Base-by-base conservation (phyloP, 768 basidiomycete genomes). In the Tylopilus felleus region DNA sequence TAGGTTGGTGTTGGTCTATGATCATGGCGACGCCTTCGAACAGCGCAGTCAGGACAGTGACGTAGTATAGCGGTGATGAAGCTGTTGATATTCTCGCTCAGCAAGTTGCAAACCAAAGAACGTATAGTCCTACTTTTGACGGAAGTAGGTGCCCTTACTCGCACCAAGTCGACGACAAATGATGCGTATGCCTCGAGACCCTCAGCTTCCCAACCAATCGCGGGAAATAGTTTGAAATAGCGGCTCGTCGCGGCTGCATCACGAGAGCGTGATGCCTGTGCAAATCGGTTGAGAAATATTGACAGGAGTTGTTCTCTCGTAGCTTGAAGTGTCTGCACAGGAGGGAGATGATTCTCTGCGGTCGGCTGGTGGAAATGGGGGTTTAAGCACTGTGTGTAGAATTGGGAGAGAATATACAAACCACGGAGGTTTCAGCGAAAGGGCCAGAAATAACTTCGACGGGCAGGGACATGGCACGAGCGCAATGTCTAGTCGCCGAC, bases 201-300 rank as follows among this genome's bases (percentile, higher is more conserved):
- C 70, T 96, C 90, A 10, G 77, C 74, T 70, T 98, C 94, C 81
- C 93, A 97, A 7, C 93, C 93, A 49, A 99, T 94, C 4, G 86
- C 85, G 5, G 97, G 97, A 70, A 98, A 99, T 3, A 99, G 77
- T 69, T 98, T 94, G 80, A 99, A 99, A 73, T 90, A 98, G 13
- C 97, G 85, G 61, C 86, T 94, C 2, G 90, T 94, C 1, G 86
- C 85, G 14, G 85, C 85, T 23, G 93, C 87, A 71, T 98, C 93
- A 25, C 90, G 82, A 14, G 83, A 80, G 21, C 76, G 77, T 5
- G 93, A 92, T 1, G 96, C 97, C 51, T 84, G 77, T 40, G 85
- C 81, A 65, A 99, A 99, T 47, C 88, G 82, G n/a, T 74, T 75
- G 29, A 78, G 79, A 71, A 98, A 98, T 33, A 89, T 82, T 12